Evolutionary conservation across 1,284 basidiomycete genomes (phyloP), one percentile per base, ranked within the genome.

Genomic region (Rhodotorula sp.): DNA sequence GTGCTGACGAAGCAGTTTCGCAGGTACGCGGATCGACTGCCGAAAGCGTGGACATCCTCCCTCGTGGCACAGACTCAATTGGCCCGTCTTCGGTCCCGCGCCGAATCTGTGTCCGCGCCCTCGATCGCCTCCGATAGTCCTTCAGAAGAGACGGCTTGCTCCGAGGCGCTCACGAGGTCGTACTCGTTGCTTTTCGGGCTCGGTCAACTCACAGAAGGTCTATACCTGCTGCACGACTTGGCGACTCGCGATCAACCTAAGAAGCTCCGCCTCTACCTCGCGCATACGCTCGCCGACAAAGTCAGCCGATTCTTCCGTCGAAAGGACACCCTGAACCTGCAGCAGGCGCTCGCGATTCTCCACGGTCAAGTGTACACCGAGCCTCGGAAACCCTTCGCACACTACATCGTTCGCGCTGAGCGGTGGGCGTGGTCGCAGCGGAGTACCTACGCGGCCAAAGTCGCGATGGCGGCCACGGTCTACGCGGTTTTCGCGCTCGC

Each of bases 1-100:
- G 22, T 24, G n/a, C 60, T 62, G 5, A 18, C n/a, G 6, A 49
- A 5, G 29, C 18, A 4, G 24, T 5, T 26, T n/a, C 20, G n/a
- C 59, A 73, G 69, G 68, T 75, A 75, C 49, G 62, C 67, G 8
- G 63, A 75, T 26, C 66, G 72, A 22, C 66, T 71, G 17, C 69
- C 74, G 3, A 75, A 67, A 58, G 67, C 72, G 1, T 75, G 74
- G 74, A 73, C 72, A 7, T 74, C 72, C 7, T 74, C 71, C 6
- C 66, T 73, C 45, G 51, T 73, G 46, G 30, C 66, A 5, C 51
- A 57, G 42, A 62, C 69, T 4, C 62, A 60, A 6, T 45, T 71
- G 3, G 55, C 63, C 1, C 69, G 66, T 14, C 60, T 67, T 1
- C 57, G 66, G 1, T 71, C 69, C 0, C 66, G 56, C 26, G 63